Conservation (phyloP, 805 yeast species). For the Wickerhamomyces kurtzmanii region DNA sequence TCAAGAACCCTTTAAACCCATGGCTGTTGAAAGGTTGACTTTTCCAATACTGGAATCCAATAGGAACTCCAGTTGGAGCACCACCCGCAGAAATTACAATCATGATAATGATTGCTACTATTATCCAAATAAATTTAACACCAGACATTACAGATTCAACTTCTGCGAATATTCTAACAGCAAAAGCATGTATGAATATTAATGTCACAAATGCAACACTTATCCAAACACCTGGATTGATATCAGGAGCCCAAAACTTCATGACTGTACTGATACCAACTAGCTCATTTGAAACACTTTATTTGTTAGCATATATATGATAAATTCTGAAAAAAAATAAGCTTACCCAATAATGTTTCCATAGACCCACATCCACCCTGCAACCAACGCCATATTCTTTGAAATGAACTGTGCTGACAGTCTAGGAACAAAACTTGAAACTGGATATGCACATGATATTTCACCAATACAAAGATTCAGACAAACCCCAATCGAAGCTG, state of each 20-base stretch:
- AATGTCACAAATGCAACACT: constrained; percentile 3
- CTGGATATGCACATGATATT: constrained; percentile 20
- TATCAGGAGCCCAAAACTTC: constrained; percentile 20
- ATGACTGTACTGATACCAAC: constrained; percentile 23
- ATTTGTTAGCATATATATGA: no score
- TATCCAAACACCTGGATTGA: constrained; percentile 6
- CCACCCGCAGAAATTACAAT: constrained; percentile 34
- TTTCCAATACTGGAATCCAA: constrained; percentile 37
- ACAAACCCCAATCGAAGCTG: constrained; percentile 17
- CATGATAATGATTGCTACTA: constrained; percentile 32
- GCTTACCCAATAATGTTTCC: constrained; percentile 25
- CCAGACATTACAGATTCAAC: constrained; percentile 8
- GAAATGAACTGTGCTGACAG: constrained; percentile 32
- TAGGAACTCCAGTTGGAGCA: constrained; percentile 28
- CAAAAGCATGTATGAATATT: constrained; percentile 3
- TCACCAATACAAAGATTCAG: constrained; percentile 28
- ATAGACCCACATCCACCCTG: constrained; percentile 22
- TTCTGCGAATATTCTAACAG: constrained; percentile 6
- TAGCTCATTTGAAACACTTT: constrained; percentile 22
- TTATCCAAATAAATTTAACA: constrained; percentile 29
- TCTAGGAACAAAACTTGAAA: constrained; percentile 30
- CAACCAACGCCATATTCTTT: constrained; percentile 26
- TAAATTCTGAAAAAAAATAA: no score
- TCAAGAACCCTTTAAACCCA: constrained; percentile 33
- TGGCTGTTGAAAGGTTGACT: constrained; percentile 22